Evolutionary conservation across 495 filamentous ascomycete species (phyloP).

Genomic region (Hypoxylon fuscum): DNA sequence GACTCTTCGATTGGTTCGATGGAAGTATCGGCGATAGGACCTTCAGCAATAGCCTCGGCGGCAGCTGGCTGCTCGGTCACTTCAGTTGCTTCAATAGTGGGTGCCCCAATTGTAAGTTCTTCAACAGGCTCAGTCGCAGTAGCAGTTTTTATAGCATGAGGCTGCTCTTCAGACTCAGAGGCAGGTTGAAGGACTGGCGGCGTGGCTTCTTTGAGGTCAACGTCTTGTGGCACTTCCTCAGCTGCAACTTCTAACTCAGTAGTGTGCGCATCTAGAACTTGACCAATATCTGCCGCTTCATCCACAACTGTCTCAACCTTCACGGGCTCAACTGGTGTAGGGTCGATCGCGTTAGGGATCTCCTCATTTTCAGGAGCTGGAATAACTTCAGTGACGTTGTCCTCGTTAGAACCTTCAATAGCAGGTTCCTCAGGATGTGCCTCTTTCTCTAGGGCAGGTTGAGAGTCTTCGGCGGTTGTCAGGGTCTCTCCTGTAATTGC

Average conservation of each 20-base stretch:
- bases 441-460: conserved; percentile 2
- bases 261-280: not conserved
- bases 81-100: not conserved
- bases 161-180: not conserved
- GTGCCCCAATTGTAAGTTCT: not conserved
- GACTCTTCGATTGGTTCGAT: not conserved
- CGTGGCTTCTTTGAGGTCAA: not conserved
- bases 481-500: not conserved
- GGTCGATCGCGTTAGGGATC: not conserved
- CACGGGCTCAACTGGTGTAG: not conserved
- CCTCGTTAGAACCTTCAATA: not conserved
- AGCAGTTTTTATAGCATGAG: not conserved
- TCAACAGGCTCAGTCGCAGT: not conserved
- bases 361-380: not conserved
- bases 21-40: too few relatives aligned
- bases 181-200: not conserved
- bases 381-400: not conserved
- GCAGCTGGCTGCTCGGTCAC: not conserved
- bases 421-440: not conserved
- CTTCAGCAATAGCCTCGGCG: not conserved
- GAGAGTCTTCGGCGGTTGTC: conserved; percentile 16
- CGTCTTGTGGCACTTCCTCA: not conserved
- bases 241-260: conserved; percentile 1
- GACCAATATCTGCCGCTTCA: not conserved
- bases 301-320: not conserved